A percentile compares a stretch with the other conserved stretches of the same genome.
phyloP scores from a whole-genome alignment of 2,329 filamentous ascomycete genomes.

The Cryphonectria naterciae region DNA sequence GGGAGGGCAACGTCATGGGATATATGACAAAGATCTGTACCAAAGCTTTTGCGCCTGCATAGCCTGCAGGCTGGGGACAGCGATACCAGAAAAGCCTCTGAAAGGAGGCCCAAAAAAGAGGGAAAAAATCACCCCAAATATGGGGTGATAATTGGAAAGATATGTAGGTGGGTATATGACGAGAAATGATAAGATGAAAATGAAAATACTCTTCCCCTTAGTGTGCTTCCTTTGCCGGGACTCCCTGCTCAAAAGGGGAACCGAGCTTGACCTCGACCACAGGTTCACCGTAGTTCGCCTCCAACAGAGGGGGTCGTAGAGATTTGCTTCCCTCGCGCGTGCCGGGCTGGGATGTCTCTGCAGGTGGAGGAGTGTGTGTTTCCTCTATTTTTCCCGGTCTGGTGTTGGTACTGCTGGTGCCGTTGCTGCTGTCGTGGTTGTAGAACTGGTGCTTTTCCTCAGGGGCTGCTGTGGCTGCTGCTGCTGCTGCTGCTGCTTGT shows the following conservation, averaged over 20 bases:
- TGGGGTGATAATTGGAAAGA: background rate
- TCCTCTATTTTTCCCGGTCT: constrained; percentile 10
- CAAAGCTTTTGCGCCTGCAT: background rate
- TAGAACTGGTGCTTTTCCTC: constrained; percentile 3
- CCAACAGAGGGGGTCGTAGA: background rate
- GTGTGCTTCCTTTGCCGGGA: background rate
- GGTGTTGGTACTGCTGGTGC: background rate
- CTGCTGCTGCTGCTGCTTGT: background rate
- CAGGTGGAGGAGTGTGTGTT: background rate
- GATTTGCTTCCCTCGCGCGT: constrained; percentile 12
- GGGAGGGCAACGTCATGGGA: background rate
- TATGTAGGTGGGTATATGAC: background rate
- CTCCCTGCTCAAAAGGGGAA: constrained; percentile 24
- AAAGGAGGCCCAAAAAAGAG: background rate
- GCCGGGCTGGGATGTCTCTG: constrained; percentile 4
- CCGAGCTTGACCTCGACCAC: constrained; percentile 27
- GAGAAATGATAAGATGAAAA: background rate
- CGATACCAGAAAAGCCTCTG: background rate
- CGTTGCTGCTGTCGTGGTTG: background rate
- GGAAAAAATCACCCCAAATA: background rate
- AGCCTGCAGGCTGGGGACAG: background rate
- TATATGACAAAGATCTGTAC: background rate
- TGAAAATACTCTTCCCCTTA: background rate
- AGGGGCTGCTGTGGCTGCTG: too few species aligned
- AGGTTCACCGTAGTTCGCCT: constrained; percentile 7